A percentile compares a stretch with the other conserved stretches of the same genome.
Evolutionary conservation across 257 asterid genomes (phyloP).

Genomic region (Cordia subcordata): DNA sequence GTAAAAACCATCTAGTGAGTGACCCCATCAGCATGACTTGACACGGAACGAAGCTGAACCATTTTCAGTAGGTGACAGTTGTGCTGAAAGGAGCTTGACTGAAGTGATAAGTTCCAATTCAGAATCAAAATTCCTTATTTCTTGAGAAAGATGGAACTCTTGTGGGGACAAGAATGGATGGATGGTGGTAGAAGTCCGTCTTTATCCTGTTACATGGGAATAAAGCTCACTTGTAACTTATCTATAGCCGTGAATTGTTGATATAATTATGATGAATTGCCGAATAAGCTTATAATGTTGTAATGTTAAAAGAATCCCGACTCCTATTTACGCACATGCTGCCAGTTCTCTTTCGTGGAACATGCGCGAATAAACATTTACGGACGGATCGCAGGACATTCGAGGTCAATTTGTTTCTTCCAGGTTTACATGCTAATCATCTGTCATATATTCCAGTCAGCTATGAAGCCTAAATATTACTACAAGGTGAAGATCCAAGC

Average conservation of each 20-base stretch:
- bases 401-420: neutral
- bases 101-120: constrained; percentile 13
- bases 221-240: neutral
- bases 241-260: no score
- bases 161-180: constrained; percentile 29
- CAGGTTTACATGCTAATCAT: neutral
- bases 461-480: neutral
- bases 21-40: constrained; percentile 24
- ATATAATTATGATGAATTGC: no score
- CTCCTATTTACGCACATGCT: constrained; percentile 12
- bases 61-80: constrained; percentile 11
- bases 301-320: no score
- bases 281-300: no score
- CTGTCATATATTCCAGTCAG: neutral
- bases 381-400: constrained; percentile 13
- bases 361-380: constrained; percentile 10
- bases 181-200: constrained; percentile 2
- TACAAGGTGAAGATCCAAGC: no score
- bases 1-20: constrained; percentile 2
- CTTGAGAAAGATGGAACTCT: neutral
- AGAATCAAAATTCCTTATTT: constrained; percentile 6
- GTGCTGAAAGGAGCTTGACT: constrained; percentile 15
- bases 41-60: constrained; percentile 23
- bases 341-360: constrained; percentile 4
- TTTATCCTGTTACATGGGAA: neutral